phyloP scores from a whole-genome alignment of 2,329 filamentous ascomycete genomes.

The Trichoderma lentiforme region DNA sequence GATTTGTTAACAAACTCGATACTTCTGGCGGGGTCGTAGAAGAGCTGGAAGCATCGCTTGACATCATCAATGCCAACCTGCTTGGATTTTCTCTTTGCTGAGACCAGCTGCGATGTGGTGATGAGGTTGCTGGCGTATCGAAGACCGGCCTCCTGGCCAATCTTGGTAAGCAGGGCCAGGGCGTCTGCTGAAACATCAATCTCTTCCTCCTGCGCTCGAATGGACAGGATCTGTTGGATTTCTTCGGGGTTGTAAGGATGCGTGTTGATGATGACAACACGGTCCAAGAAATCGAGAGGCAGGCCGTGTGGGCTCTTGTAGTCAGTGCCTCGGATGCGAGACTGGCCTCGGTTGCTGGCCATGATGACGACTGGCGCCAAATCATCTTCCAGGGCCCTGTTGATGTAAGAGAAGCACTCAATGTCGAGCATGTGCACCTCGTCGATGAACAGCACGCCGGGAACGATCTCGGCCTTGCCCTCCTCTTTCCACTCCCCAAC shows the following conservation, averaged over 20 bases:
- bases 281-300: constrained; percentile 92
- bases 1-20: constrained; percentile 87
- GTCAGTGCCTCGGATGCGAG: constrained; percentile 87
- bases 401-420: constrained; percentile 98
- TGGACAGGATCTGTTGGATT: constrained; percentile 86
- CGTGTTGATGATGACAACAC: constrained; percentile 94
- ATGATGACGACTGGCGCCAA: constrained; percentile 97
- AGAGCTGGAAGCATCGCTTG: constrained; percentile 87
- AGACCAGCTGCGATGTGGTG: constrained; percentile 84
- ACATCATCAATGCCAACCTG: constrained; percentile 86
- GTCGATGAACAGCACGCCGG: constrained; percentile 95
- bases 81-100: constrained; percentile 79
- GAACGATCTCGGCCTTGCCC: constrained; percentile 96
- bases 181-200: constrained; percentile 88
- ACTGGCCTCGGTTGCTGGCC: constrained; percentile 93
- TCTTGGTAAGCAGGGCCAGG: constrained; percentile 89
- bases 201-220: constrained; percentile 93
- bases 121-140: constrained; percentile 98
- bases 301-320: constrained; percentile 92
- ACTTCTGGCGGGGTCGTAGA: constrained; percentile 85
- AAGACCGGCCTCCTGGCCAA: constrained; percentile 86
- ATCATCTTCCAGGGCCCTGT: constrained; percentile 91
- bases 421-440: constrained; percentile 99
- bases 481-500: constrained; percentile 99
- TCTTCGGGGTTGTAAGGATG: constrained; percentile 79